Base-by-base conservation (phyloP, 208 protist genomes). In the Leishmania gerbilli region DNA sequence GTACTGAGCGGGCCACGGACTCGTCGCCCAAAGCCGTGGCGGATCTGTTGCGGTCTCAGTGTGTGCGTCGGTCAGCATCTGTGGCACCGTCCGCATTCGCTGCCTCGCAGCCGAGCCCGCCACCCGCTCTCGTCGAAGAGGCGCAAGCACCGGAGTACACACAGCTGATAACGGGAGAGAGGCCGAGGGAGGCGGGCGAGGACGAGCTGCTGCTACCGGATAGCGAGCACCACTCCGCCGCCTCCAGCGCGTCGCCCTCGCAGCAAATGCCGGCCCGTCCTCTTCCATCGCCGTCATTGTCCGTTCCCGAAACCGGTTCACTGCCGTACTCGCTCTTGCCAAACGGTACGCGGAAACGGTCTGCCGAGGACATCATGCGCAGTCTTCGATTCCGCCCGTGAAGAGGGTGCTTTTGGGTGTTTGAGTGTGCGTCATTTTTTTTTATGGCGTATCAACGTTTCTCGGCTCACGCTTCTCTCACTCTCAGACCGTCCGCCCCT, bases 291-390 rank as follows among this genome's bases (percentile, higher is more conserved):
- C 15, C 49, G 31, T 64, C 72, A 3, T 37, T 47, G 19, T 11
- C 31, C 31, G 40, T 24, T 15, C 2, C 51, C 53, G 72, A 55
- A 27, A 13, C 34, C 17, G 27, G 31, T 27, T n/a, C 51, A 45
- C 53, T 64, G 45, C 62, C 76, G n/a, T 55, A n/a, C 76, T 79
- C 76, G 27, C 34, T 69, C 3, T 19, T 45, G 47, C 60, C 60
- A n/a, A 79, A 79, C 62, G 68, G 47, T 21, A 84, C 85, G 56
- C 87, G 90, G 1, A 88, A 86, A 42, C 87, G 90, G 15, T 86
- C 85, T 8, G 88, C 86, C 0, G 90, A 93, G 53, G 90, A 93
- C 47, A 91, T 93, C 71, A 89, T 91, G 85, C 77, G 83, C 24
- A 91, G 86, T 47, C 76, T 93, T 31, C 88, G 86, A 47, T 88